Conservation (phyloP, 1,139 yeast genomes). For the Taphrina betulina region DNA sequence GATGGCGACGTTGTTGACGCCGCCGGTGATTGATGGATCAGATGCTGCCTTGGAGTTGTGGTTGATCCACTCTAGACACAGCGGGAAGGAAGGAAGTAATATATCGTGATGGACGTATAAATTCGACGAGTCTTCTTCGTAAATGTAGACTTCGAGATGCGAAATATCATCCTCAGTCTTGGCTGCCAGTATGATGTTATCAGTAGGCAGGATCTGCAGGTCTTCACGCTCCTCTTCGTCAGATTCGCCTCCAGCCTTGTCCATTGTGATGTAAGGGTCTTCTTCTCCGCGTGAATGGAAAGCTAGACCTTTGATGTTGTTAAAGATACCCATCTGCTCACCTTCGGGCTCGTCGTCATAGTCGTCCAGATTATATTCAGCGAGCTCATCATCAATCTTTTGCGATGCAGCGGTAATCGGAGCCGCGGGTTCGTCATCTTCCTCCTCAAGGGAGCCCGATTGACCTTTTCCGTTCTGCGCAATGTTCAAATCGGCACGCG, state of each 20-base stretch:
- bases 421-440: conserved; percentile 38
- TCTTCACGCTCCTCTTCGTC: conserved; percentile 75
- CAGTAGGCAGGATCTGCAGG: conserved; percentile 82
- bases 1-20: conserved; percentile 82
- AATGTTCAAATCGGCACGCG: conserved; percentile 54
- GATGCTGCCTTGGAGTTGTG: conserved; percentile 46
- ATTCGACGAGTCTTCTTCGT: conserved; percentile 71
- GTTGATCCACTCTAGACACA: conserved; percentile 93
- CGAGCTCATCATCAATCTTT: conserved; percentile 72
- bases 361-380: conserved; percentile 79
- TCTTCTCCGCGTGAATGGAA: conserved; percentile 61
- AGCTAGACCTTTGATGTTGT: conserved; percentile 50
- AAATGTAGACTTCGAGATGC: conserved; percentile 85
- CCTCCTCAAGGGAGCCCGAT: conserved; percentile 41
- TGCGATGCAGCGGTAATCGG: conserved; percentile 40
- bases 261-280: conserved; percentile 72
- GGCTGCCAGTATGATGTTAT: conserved; percentile 82
- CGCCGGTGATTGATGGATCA: conserved; percentile 43
- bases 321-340: conserved; percentile 47
- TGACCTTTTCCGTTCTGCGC: conserved; percentile 43
- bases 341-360: conserved; percentile 63
- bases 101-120: conserved; percentile 94
- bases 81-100: conserved; percentile 95
- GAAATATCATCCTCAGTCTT: conserved; percentile 96
- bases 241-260: conserved; percentile 51